Percentiles rank a stretch among this genome's conserved stretches.
These are phyloP conservation scores for Yamadazyma kitorensis DNA, from an alignment of 805 yeast species.

Conservation along the genomic window DNA sequence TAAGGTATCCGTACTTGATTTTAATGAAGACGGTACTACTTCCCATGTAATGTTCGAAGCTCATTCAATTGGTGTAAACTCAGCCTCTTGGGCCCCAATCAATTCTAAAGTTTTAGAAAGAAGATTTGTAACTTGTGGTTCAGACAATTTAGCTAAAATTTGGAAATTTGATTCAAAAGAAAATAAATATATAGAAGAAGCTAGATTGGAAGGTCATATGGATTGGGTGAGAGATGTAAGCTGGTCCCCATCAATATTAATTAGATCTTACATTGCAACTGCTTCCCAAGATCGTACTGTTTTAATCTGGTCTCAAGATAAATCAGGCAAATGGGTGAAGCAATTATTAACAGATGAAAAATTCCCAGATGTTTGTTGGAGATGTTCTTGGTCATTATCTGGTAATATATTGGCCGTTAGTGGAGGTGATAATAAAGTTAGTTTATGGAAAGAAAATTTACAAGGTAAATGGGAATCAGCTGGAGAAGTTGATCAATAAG, in stretches of 20 bases:
- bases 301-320: conserved; percentile 89
- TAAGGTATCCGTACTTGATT: conserved; percentile 83
- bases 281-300: conserved; percentile 97
- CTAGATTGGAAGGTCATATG: conserved; percentile 79
- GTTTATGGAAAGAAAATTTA: conserved; percentile 93
- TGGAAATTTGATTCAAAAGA: conserved; percentile 68
- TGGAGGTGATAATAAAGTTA: conserved; percentile 94
- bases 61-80: conserved; percentile 90
- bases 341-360: conserved; percentile 69
- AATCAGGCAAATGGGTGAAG: conserved; percentile 72
- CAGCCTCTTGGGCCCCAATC: conserved; percentile 93
- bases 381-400: conserved; percentile 95
- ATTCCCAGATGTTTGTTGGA: conserved; percentile 97
- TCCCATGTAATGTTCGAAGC: conserved; percentile 67
- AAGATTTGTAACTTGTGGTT: conserved; percentile 90
- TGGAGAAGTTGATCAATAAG: conserved; percentile 86
- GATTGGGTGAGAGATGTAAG: conserved; percentile 99
- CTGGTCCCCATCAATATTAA: conserved; percentile 91
- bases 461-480: conserved; percentile 96
- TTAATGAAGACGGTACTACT: conserved; percentile 82
- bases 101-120: conserved; percentile 43
- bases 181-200: conserved; percentile 67
- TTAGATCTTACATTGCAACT: conserved; percentile 87
- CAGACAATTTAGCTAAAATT: conserved; percentile 88
- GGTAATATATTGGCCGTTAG: conserved; percentile 94